Percentiles rank a stretch among this genome's conserved stretches.
phyloP scores from a whole-genome alignment of 2,329 filamentous ascomycete genomes.

The Stagonosporopsis cucurbitacearum region DNA sequence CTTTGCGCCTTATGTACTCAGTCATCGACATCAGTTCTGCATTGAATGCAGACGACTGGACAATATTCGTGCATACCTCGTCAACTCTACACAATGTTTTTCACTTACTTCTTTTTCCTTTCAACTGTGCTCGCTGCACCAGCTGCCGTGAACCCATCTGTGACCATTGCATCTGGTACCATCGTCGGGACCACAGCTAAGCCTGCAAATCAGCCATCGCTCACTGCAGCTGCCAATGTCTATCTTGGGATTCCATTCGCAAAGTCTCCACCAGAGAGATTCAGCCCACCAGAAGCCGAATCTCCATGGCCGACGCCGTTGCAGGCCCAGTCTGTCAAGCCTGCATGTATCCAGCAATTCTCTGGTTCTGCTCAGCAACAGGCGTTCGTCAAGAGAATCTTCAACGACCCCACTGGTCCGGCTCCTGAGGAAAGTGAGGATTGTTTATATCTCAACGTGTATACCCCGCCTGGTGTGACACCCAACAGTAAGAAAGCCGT shows the following conservation, averaged over 20 bases:
- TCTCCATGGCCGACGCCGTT: conserved; percentile 19
- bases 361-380: conserved; percentile 10
- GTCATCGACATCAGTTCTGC: neutral
- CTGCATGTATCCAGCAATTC: conserved; percentile 30
- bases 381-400: conserved; percentile 17
- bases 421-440: conserved; percentile 41
- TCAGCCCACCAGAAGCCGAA: conserved; percentile 23
- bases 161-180: conserved; percentile 14
- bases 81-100: neutral
- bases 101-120: neutral
- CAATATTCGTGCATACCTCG: neutral
- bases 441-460: conserved; percentile 49
- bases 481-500: conserved; percentile 22
- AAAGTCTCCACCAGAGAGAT: conserved; percentile 24
- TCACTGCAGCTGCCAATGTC: conserved; percentile 20
- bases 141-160: conserved; percentile 9
- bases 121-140: conserved; percentile 3
- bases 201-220: conserved; percentile 14
- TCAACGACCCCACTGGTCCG: conserved; percentile 21
- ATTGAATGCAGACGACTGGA: neutral
- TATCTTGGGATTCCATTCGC: conserved; percentile 25
- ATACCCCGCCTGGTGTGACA: conserved; percentile 30
- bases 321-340: conserved; percentile 18
- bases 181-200: conserved; percentile 16
- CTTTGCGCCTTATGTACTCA: neutral